These are phyloP conservation scores for Bryoglossum gracile DNA, from an alignment of 495 filamentous ascomycete genomes.

Conservation along the genomic window DNA sequence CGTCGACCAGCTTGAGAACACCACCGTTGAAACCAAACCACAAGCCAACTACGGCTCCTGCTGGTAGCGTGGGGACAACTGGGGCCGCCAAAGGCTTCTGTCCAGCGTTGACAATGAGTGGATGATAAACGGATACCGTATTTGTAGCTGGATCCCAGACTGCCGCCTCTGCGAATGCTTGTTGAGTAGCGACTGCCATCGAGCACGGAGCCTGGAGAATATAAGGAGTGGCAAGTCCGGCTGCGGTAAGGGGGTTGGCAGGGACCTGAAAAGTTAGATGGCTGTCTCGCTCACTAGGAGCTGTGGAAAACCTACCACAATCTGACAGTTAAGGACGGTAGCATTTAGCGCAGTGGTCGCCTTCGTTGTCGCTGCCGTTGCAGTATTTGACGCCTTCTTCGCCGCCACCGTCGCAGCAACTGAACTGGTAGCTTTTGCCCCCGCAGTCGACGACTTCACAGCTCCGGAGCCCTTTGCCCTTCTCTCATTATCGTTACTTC, in stretches of 20 bases:
- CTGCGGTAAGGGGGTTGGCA: neutral
- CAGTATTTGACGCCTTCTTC: neutral
- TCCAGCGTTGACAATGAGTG: neutral
- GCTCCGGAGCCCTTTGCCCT: too few species aligned
- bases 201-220: conserved; percentile 2
- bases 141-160: neutral
- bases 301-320: too few species aligned
- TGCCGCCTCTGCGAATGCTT: conserved; percentile 2
- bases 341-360: neutral
- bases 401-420: neutral
- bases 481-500: neutral
- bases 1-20: neutral
- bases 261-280: neutral
- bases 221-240: conserved; percentile 2
- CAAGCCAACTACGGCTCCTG: neutral
- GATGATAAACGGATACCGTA: conserved; percentile 1
- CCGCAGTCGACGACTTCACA: too few species aligned
- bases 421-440: neutral
- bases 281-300: neutral
- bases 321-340: neutral
- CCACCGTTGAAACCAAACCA: conserved; percentile 2
- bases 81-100: neutral
- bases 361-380: neutral
- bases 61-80: neutral
- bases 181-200: conserved; percentile 4